Conservation (phyloP, 2,329 filamentous ascomycete species). For the Nothopassalora personata region DNA sequence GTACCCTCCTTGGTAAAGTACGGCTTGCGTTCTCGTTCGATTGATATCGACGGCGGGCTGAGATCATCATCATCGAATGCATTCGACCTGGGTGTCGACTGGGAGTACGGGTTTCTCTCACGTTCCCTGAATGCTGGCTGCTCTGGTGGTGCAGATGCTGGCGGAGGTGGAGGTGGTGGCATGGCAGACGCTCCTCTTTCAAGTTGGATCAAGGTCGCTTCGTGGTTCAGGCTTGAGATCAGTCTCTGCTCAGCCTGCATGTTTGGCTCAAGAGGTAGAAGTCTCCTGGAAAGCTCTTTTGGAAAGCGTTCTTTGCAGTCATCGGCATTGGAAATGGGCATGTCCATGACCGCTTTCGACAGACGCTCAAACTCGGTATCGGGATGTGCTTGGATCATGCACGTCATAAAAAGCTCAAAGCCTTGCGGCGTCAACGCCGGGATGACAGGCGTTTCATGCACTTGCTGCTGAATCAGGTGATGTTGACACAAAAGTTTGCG, state of each 20-base stretch:
- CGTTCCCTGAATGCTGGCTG: constrained; percentile 33
- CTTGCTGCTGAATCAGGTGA: constrained; percentile 43
- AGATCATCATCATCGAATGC: constrained; percentile 35
- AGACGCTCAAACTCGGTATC: constrained; percentile 69
- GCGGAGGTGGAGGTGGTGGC: constrained; percentile 31
- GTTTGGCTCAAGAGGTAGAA: constrained; percentile 61
- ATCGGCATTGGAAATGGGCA: constrained; percentile 63
- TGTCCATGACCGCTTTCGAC: constrained; percentile 59
- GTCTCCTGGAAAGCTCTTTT: constrained; percentile 67
- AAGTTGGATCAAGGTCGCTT: constrained; percentile 43
- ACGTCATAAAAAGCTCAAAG: constrained; percentile 60
- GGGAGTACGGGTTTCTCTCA: constrained; percentile 38
- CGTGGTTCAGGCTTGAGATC: constrained; percentile 41
- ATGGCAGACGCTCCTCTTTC: constrained; percentile 32
- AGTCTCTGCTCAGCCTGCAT: constrained; percentile 55
- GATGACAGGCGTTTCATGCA: constrained; percentile 39
- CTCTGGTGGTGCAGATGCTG: constrained; percentile 20
- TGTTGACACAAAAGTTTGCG: constrained; percentile 45
- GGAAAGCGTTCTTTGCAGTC: constrained; percentile 68
- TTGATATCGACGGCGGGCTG: constrained; percentile 43
- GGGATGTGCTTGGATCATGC: constrained; percentile 69
- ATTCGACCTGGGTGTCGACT: constrained; percentile 26
- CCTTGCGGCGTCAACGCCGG: constrained; percentile 45
- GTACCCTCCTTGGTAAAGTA: constrained; percentile 56
- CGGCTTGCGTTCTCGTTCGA: constrained; percentile 62